Base-by-base conservation (phyloP, 768 basidiomycete genomes). In the Pisolithus tinctorius region DNA sequence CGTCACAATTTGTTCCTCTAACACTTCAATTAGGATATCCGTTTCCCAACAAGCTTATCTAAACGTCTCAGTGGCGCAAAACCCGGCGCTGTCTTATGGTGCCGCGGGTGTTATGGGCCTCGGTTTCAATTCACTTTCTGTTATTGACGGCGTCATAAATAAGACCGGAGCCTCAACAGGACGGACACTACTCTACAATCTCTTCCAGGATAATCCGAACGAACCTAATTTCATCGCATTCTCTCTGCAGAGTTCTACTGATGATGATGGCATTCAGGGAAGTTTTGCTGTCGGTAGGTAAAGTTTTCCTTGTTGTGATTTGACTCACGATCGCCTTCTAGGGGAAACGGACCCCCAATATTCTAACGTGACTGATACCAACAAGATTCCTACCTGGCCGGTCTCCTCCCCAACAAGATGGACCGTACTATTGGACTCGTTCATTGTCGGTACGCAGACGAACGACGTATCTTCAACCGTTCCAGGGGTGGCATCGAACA, bases 151-250 rank as follows among this genome's bases (percentile, higher is more conserved):
- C 9, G 63, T 71, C 6, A 65, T 88, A 43, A 86, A 84, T 56
- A 59, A 66, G 30, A 80, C 84, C 2, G 75, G 78, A 26, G 73
- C 77, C 1, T 74, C 79, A 2, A 70, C 77, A 6, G 90, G 89
- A 17, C 78, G 84, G 29, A 82, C 80, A 55, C 61, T 93, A 41
- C 75, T 93, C 20, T 85, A 82, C 71, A 93, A 89, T 59, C 68
- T 87, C 34, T 93, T 93, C 65, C 68, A 72, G 20, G 73, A 78
- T 58, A 84, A 90, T 65, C 79, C 81, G 4, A 67, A 62, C 9
- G 79, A 86, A 60, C 86, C 88, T 44, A 93, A 92, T 60, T 93
- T 81, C 64, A 84, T 93, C 56, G 80, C 88, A 0, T 85, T 93
- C 59, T 75, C 85, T 1, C 72, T 93, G 26, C 80, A 86, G 60